phyloP scores from a whole-genome alignment of 75 land plant species.

The Cupressus sempervirens region DNA sequence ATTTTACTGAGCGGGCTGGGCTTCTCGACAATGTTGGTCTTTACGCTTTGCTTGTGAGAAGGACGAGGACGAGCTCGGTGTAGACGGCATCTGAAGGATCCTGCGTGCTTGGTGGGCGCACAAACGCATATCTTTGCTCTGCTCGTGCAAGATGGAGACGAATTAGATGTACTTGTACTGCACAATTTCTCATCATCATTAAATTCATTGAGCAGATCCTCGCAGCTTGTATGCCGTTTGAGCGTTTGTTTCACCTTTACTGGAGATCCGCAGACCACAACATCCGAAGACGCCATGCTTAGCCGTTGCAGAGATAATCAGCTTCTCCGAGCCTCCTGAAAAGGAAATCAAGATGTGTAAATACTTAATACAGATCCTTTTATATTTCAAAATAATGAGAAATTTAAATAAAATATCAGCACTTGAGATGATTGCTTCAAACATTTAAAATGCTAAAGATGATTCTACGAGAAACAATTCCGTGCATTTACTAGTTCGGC shows the following conservation, averaged over 20 bases:
- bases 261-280: background rate
- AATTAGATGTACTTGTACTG: background rate
- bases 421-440: background rate
- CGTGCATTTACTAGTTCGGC: no score
- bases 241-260: background rate
- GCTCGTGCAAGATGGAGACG: background rate
- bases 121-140: background rate
- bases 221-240: background rate
- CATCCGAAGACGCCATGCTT: background rate
- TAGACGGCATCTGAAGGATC: conserved; percentile 10
- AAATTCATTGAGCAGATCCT: background rate
- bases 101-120: conserved; percentile 6
- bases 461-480: no score
- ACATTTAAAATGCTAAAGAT: no score
- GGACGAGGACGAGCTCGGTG: background rate
- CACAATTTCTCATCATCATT: background rate
- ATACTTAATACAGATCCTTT: background rate
- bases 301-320: background rate
- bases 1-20: background rate
- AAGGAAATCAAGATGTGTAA: background rate
- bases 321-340: background rate
- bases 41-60: background rate
- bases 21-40: background rate
- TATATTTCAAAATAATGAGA: no score
- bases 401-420: background rate